These are phyloP conservation scores for Penicillium waksmanii DNA, from an alignment of 495 filamentous ascomycete genomes.

Conservation along the genomic window DNA sequence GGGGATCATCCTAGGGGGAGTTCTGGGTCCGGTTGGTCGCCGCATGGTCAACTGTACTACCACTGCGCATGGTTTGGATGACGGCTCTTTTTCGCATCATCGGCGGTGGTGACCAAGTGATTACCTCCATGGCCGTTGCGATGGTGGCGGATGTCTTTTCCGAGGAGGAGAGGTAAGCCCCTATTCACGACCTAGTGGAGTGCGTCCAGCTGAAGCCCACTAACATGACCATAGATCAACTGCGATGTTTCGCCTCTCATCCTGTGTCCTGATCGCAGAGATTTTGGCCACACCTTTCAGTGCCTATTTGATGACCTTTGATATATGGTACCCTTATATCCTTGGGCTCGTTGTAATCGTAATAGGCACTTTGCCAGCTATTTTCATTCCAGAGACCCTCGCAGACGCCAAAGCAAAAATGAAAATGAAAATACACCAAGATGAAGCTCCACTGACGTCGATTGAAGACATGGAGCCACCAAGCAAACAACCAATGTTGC, in stretches of 20 bases:
- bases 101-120: constrained; percentile 35
- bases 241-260: constrained; percentile 31
- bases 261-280: constrained; percentile 28
- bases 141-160: constrained; percentile 40
- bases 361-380: constrained; percentile 29
- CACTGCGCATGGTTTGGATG: constrained; percentile 40
- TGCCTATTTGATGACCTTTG: constrained; percentile 34
- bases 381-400: constrained; percentile 53
- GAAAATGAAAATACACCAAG: constrained; percentile 3
- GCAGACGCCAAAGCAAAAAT: constrained; percentile 25
- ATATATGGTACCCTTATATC: constrained; percentile 32
- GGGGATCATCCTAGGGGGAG: constrained; percentile 38
- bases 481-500: constrained; percentile 15
- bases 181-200: too few relatives aligned
- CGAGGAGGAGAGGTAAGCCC: constrained; percentile 37
- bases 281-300: constrained; percentile 37
- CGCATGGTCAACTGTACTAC: constrained; percentile 28
- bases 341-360: constrained; percentile 31
- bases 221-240: constrained; percentile 25
- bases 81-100: constrained; percentile 30
- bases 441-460: background rate
- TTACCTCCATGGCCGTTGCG: constrained; percentile 26
- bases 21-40: constrained; percentile 40
- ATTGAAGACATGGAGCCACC: background rate
- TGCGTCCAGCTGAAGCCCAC: background rate